Evolutionary conservation across 2,329 filamentous ascomycete genomes (phyloP).

Genomic region (Colletotrichum truncatum): DNA sequence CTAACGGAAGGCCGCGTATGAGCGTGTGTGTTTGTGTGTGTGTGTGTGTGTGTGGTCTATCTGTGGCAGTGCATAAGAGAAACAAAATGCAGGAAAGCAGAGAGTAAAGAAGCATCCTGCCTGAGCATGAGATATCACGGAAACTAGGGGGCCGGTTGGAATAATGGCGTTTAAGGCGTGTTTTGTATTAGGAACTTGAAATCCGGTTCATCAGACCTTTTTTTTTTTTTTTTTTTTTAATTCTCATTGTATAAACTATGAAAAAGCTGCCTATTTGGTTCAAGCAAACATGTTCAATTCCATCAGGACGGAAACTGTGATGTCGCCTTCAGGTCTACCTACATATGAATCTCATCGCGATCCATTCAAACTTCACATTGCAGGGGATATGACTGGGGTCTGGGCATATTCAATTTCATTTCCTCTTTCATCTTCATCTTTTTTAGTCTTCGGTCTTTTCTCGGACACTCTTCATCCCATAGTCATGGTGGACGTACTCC

Average conservation of each 20-base stretch:
- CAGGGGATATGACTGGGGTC: background rate
- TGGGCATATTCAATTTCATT: conserved; percentile 24
- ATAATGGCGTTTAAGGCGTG: conserved; percentile 20
- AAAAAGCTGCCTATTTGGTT: background rate
- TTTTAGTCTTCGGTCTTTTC: too few species aligned
- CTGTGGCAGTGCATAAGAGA: background rate
- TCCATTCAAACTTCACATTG: too few species aligned
- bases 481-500: conserved; percentile 18
- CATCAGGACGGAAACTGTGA: too few species aligned
- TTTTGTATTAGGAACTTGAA: background rate
- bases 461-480: background rate
- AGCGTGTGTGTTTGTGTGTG: background rate
- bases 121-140: conserved; percentile 26
- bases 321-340: too few species aligned
- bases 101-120: background rate
- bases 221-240: background rate
- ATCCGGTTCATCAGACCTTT: too few species aligned
- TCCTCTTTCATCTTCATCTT: conserved; percentile 17
- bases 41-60: background rate
- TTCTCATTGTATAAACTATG: conserved; percentile 4
- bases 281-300: too few species aligned
- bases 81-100: background rate
- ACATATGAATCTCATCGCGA: too few species aligned
- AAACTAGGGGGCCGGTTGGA: background rate
- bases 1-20: background rate